Percentiles rank a stretch among this genome's conserved stretches.
Conservation (phyloP, 805 yeast species). For the Candida jianshihensis region DNA sequence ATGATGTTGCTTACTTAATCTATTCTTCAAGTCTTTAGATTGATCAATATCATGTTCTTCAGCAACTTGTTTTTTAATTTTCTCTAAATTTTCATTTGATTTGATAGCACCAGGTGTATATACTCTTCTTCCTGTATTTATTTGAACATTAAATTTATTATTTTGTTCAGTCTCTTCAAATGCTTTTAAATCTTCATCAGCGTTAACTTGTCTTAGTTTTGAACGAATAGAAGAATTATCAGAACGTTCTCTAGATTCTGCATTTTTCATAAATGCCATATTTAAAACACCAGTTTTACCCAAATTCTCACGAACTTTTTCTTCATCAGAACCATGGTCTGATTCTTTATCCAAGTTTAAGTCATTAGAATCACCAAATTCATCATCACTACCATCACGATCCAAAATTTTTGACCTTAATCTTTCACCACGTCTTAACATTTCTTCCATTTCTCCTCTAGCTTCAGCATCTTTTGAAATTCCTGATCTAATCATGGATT, state of each 20-base stretch:
- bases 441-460: constrained; percentile 88
- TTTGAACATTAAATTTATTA: constrained; percentile 38
- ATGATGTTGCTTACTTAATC: constrained; percentile 26
- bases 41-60: constrained; percentile 47
- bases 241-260: constrained; percentile 61
- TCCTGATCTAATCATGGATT: constrained; percentile 82
- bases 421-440: constrained; percentile 82
- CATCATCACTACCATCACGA: constrained; percentile 40
- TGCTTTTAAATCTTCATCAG: constrained; percentile 36
- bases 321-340: constrained; percentile 34
- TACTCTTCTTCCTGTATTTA: constrained; percentile 74
- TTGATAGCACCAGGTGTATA: constrained; percentile 52
- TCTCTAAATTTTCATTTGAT: constrained; percentile 26
- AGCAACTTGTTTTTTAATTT: constrained; percentile 27
- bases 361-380: constrained; percentile 35
- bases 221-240: constrained; percentile 50
- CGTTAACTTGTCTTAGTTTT: constrained; percentile 42
- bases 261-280: constrained; percentile 94
- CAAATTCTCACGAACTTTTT: constrained; percentile 33
- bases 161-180: constrained; percentile 30
- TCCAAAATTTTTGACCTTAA: constrained; percentile 63
- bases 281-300: constrained; percentile 85
- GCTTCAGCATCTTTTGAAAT: constrained; percentile 80
- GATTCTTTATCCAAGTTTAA: constrained; percentile 42
- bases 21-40: constrained; percentile 36